Conservation (phyloP, 306 rosid genomes). For the Lithocarpus polystachyus region DNA sequence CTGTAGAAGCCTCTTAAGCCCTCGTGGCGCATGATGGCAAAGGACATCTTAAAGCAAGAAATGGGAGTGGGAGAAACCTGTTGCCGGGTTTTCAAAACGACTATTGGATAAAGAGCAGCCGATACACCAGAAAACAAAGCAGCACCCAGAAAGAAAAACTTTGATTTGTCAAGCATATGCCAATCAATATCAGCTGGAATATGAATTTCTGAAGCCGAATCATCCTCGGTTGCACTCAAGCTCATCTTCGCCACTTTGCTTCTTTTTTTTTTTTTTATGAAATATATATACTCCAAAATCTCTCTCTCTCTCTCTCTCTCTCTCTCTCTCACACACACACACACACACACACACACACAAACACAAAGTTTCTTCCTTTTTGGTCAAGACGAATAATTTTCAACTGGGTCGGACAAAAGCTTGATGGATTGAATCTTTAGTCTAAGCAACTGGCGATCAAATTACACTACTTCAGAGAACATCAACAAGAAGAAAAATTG, state of each 20-base stretch:
- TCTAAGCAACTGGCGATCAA: too few relatives aligned
- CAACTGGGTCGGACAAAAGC: too few relatives aligned
- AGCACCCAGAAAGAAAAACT: slow-evolving; percentile 89
- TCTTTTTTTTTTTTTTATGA: too few relatives aligned
- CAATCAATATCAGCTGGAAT: slow-evolving; percentile 89
- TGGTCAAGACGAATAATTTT: background rate
- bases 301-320: background rate
- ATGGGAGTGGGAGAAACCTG: slow-evolving; percentile 64
- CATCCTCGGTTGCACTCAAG: slow-evolving; percentile 65
- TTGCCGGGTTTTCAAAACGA: slow-evolving; percentile 81
- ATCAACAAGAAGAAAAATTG: too few relatives aligned
- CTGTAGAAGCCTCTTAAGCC: slow-evolving; percentile 85
- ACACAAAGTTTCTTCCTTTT: background rate
- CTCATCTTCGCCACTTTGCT: slow-evolving; percentile 78
- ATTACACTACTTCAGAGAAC: too few relatives aligned
- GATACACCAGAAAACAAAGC: slow-evolving; percentile 94
- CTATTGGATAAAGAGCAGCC: slow-evolving; percentile 69
- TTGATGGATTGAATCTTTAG: too few relatives aligned
- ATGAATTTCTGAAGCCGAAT: slow-evolving; percentile 68
- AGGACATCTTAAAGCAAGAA: slow-evolving; percentile 65
- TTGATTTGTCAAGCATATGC: slow-evolving; percentile 96
- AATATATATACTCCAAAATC: slow-evolving; percentile 1
- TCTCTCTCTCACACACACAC: background rate
- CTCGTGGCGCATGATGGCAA: slow-evolving; percentile 64
- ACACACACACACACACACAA: background rate